phyloP scores from a whole-genome alignment of 257 asterid genomes.

The Solanum pennellii region DNA sequence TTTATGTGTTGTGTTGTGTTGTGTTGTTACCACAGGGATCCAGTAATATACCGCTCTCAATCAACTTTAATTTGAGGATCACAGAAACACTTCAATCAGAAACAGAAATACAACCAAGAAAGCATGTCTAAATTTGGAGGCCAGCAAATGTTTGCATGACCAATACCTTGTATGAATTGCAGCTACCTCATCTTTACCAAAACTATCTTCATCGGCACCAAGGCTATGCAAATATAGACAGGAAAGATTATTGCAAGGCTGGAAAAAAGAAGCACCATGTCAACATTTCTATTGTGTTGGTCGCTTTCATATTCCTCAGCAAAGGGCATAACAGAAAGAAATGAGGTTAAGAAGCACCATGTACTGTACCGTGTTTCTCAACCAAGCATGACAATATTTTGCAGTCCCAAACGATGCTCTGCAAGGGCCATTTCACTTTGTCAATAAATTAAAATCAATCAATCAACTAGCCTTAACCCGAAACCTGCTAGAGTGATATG shows the following conservation, averaged over 20 bases:
- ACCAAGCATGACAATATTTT: slow-evolving; percentile 96
- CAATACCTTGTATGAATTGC: slow-evolving; percentile 89
- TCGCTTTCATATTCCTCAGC: not conserved
- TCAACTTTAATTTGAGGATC: not conserved
- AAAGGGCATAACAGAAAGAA: slow-evolving; percentile 2
- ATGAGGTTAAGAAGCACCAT: not conserved
- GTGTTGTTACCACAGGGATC: not conserved
- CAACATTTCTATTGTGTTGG: slow-evolving; percentile 1
- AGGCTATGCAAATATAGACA: slow-evolving; percentile 87
- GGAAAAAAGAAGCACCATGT: slow-evolving; percentile 18
- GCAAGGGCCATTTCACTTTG: slow-evolving; percentile 19
- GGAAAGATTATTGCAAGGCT: slow-evolving; percentile 86
- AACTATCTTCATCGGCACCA: slow-evolving; percentile 94
- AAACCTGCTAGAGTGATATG: not conserved
- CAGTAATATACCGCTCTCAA: not conserved
- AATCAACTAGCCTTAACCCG: not conserved
- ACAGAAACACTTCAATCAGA: not conserved
- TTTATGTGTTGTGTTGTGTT: not conserved
- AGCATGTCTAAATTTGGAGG: not conserved
- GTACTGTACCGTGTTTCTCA: slow-evolving; percentile 66
- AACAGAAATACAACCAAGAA: not conserved
- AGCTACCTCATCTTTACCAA: slow-evolving; percentile 92
- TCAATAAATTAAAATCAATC: not conserved
- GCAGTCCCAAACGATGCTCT: slow-evolving; percentile 99
- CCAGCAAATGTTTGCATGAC: not conserved